Conservation (phyloP, 768 basidiomycete genomes). For the Filobasidium floriforme region DNA sequence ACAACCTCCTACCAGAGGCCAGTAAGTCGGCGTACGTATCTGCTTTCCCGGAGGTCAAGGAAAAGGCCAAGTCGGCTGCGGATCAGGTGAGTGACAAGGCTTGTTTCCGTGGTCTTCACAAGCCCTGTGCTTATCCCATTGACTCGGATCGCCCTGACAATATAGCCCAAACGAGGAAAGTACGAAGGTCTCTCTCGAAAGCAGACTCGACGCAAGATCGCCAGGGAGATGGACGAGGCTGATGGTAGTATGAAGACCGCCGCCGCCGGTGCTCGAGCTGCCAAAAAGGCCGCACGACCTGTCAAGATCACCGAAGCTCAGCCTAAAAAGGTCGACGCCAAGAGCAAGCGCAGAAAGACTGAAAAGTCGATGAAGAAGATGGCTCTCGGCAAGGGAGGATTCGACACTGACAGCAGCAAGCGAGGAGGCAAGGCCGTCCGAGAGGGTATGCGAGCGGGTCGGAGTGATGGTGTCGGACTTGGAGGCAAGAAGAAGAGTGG, state of each 20-base stretch:
- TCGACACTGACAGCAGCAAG: slow-evolving; percentile 19
- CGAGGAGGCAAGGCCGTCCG: slow-evolving; percentile 14
- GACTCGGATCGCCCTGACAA: not conserved
- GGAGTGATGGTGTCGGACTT: slow-evolving; percentile 24
- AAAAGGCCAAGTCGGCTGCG: slow-evolving; percentile 43
- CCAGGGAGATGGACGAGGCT: slow-evolving; percentile 69
- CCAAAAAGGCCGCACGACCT: slow-evolving; percentile 70
- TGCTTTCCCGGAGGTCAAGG: slow-evolving; percentile 49
- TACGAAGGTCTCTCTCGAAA: slow-evolving; percentile 69
- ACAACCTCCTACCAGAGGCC: slow-evolving; percentile 54
- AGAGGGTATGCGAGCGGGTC: slow-evolving; percentile 22
- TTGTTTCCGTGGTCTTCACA: not conserved
- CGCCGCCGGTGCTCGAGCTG: slow-evolving; percentile 71
- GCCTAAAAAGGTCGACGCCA: slow-evolving; percentile 22
- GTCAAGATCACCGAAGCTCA: slow-evolving; percentile 63
- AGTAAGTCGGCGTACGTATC: slow-evolving; percentile 70
- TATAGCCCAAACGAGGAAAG: slow-evolving; percentile 42
- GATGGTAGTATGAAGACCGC: slow-evolving; percentile 53
- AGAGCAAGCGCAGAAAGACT: slow-evolving; percentile 22
- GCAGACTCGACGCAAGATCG: slow-evolving; percentile 79
- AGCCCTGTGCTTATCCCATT: not conserved
- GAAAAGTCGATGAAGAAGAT: slow-evolving; percentile 21
- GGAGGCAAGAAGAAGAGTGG: slow-evolving; percentile 20
- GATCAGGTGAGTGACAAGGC: slow-evolving; percentile 20
- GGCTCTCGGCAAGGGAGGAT: slow-evolving; percentile 22